A percentile compares a stretch with the other conserved stretches of the same genome.
Evolutionary conservation across 73 alveolate genomes (phyloP).

Genomic region (Tetrahymena elliotti): DNA sequence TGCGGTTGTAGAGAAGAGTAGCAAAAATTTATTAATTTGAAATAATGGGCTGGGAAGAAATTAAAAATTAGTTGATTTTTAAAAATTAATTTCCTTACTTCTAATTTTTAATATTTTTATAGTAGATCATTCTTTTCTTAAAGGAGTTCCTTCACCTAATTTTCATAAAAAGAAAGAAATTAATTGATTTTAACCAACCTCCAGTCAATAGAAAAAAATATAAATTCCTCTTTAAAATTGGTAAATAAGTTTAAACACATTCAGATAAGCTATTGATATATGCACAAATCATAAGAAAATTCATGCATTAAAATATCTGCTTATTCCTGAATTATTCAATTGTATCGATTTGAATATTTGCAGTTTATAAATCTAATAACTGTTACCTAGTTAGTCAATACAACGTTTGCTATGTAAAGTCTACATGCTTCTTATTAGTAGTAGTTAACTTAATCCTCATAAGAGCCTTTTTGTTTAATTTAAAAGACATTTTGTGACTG

Average conservation of each 20-base stretch:
- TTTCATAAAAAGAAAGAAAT: background rate
- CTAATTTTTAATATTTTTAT: background rate
- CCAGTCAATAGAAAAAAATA: background rate
- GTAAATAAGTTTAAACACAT: background rate
- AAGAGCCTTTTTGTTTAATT: background rate
- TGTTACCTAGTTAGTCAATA: background rate
- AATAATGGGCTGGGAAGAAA: background rate
- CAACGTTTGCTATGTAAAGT: background rate
- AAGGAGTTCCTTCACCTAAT: background rate
- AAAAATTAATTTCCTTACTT: background rate
- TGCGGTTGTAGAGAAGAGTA: background rate
- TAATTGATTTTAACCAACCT: background rate
- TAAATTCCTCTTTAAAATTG: background rate
- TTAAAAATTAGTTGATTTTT: background rate
- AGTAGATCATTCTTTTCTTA: background rate
- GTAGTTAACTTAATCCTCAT: background rate
- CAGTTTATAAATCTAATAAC: background rate
- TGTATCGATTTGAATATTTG: too few relatives aligned
- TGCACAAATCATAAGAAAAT: background rate
- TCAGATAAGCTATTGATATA: background rate
- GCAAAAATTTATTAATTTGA: background rate
- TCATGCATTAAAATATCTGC: background rate
- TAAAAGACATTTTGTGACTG: background rate
- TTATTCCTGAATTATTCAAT: background rate
- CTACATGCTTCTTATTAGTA: background rate